These are phyloP conservation scores for Botrytis aclada DNA, from an alignment of 2,329 filamentous ascomycete genomes.

Conservation along the genomic window DNA sequence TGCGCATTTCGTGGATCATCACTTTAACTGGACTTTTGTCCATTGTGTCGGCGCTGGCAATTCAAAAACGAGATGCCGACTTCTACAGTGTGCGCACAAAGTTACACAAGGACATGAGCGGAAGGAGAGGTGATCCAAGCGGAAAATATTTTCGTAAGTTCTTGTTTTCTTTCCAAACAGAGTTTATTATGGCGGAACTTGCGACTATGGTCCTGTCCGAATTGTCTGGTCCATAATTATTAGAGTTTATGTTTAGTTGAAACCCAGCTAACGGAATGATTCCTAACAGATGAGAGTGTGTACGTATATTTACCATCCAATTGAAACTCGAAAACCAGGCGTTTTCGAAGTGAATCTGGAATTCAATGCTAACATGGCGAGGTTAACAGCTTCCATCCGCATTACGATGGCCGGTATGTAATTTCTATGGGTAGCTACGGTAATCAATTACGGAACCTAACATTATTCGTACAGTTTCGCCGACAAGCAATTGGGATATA, in stretches of 20 bases:
- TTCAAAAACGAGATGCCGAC: constrained; percentile 36
- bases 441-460: background rate
- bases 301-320: constrained; percentile 25
- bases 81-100: constrained; percentile 35
- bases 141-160: constrained; percentile 43
- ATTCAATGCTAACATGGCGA: constrained; percentile 22
- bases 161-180: background rate
- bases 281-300: constrained; percentile 35
- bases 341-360: background rate
- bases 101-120: constrained; percentile 37
- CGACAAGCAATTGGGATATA: constrained; percentile 42
- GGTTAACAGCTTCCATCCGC: constrained; percentile 38
- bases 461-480: constrained; percentile 37
- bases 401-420: constrained; percentile 41
- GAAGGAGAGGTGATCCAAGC: constrained; percentile 29
- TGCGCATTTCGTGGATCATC: constrained; percentile 33
- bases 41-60: constrained; percentile 30
- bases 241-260: background rate
- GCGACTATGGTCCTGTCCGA: background rate
- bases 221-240: background rate
- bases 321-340: background rate
- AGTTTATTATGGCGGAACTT: background rate
- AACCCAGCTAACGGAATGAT: background rate
- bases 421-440: background rate
- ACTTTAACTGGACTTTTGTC: constrained; percentile 29